Base-by-base conservation (phyloP, 805 yeast species). In the Cyberlindnera lachancei region DNA sequence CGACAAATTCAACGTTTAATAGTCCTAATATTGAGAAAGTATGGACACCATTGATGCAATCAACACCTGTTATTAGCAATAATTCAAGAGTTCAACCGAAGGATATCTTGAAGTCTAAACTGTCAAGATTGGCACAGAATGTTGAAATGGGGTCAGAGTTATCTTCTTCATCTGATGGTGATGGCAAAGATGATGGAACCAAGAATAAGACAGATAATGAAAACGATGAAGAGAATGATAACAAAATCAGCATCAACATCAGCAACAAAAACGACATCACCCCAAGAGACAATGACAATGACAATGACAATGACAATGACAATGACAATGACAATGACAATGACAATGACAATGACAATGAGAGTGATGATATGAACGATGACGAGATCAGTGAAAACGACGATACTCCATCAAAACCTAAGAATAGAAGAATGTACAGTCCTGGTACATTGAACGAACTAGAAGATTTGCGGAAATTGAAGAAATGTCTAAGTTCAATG, bases 21-120 rank as follows among this genome's bases (percentile, higher is more conserved):
- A 32, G 35, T 10, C 49, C 52, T 5, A 25, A 35, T n/a, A 14
- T 25, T 8, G 49, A 37, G 5, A 49, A 43, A 26, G 40, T 25
- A 2, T 47, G 50, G 52, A 33, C 25, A 4, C 54, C 55, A 8
- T 34, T 49, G 35, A 47, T 45, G 5, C 46, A 49, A 15, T 49
- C 54, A 0, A 49, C 55, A 4, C 54, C 55, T 2, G 35, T 44
- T 33, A 45, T 36, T 12, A 18, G 27, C 2, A 32, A 31, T 6
- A 23, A 27, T 2, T 38, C 36, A n/a, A 32, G 33, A 8, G 29
- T 29, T 2, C 51, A 51, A 23, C 56, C 54, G 11, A 50, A 37
- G 27, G 55, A 50, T 22, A 31, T 49, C 7, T 25, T 51, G 31
- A 48, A 42, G 18, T 44, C 56, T 2, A 49, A 38, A 17, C 41